A percentile compares a stretch with the other conserved stretches of the same genome.
These are phyloP conservation scores for Datisca glomerata DNA, from an alignment of 306 rosid species.

Conservation along the genomic window DNA sequence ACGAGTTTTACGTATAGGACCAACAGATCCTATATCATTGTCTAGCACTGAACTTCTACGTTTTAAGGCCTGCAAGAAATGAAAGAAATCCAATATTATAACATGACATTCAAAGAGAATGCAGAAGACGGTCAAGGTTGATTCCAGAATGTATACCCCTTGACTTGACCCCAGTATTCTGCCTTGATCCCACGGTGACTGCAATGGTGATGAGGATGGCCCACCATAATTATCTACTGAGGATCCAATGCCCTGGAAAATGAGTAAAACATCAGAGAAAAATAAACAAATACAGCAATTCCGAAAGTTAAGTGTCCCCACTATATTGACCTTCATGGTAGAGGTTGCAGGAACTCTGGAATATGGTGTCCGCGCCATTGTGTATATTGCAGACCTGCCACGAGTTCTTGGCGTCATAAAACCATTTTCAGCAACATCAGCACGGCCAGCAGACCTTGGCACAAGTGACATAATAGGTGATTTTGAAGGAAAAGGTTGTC, in stretches of 20 bases:
- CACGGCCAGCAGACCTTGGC: conserved; percentile 38
- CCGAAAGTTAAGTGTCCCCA: background rate
- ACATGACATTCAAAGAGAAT: no score
- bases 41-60: conserved; percentile 56
- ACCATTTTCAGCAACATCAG: conserved; percentile 47
- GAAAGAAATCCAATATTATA: conserved; percentile 7
- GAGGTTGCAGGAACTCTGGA: conserved; percentile 40
- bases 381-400: conserved; percentile 84
- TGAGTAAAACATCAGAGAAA: conserved; percentile 9
- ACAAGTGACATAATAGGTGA: conserved; percentile 34
- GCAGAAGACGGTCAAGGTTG: background rate
- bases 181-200: conserved; percentile 33
- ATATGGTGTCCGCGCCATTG: conserved; percentile 82
- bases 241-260: conserved; percentile 34
- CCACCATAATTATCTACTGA: conserved; percentile 29
- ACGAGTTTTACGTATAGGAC: conserved; percentile 74
- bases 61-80: conserved; percentile 41
- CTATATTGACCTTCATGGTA: conserved; percentile 42
- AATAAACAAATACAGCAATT: background rate
- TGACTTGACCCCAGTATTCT: conserved; percentile 33
- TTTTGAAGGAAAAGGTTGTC: conserved; percentile 27
- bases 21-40: conserved; percentile 68
- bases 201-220: conserved; percentile 48
- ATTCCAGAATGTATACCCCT: conserved; percentile 36
- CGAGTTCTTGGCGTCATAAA: conserved; percentile 62